Evolutionary conservation across 2,329 filamentous ascomycete species (phyloP).

Genomic region (Fusarium sp.): DNA sequence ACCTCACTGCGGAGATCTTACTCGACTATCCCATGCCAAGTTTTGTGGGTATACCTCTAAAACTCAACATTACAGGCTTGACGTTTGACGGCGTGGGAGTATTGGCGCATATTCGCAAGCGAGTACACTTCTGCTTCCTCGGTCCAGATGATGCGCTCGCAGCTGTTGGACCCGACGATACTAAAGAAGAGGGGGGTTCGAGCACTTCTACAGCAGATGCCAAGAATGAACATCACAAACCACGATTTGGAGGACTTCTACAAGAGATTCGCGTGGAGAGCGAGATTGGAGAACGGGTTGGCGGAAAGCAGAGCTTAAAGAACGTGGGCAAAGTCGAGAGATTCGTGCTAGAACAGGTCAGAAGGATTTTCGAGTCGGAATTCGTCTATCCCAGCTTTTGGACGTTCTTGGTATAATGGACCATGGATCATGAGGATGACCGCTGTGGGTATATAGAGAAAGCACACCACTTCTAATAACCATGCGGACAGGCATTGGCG

Average conservation of each 20-base stretch:
- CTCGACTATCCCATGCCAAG: constrained; percentile 98
- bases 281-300: constrained; percentile 92
- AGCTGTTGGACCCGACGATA: constrained; percentile 65
- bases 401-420: constrained; percentile 84
- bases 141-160: constrained; percentile 90
- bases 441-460: constrained; percentile 37
- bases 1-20: constrained; percentile 92
- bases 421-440: constrained; percentile 5
- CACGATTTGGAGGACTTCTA: constrained; percentile 75
- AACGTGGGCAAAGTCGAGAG: constrained; percentile 99
- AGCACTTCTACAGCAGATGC: constrained; percentile 8
- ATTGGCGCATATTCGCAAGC: constrained; percentile 87
- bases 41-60: constrained; percentile 94
- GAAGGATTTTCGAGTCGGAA: constrained; percentile 97
- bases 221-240: constrained; percentile 44
- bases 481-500: not conserved
- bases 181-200: constrained; percentile 23
- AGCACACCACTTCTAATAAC: constrained; percentile 11
- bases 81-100: constrained; percentile 96
- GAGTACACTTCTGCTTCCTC: constrained; percentile 93
- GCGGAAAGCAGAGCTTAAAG: constrained; percentile 93
- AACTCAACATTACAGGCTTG: constrained; percentile 92
- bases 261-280: constrained; percentile 97
- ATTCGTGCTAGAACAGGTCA: constrained; percentile 95
- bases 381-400: constrained; percentile 99